Base-by-base conservation (phyloP, 192 early-diverging fungal species). In the Entomortierella parvispora region DNA sequence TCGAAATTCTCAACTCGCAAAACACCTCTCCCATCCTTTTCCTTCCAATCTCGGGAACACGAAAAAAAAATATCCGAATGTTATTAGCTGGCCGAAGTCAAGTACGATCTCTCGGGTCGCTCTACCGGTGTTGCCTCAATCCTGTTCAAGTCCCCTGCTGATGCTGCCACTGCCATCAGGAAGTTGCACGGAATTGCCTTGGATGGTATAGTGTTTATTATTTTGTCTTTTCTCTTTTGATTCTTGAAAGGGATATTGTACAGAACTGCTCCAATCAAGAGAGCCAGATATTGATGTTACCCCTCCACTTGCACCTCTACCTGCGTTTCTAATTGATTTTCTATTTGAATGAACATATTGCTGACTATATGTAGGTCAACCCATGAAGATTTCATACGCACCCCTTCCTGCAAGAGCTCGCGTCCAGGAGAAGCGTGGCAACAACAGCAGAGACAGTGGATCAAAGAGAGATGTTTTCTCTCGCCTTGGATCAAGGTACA, bases 81-180 rank as follows among this genome's bases (percentile, higher is more conserved):
- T 33, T 28, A 34, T 28, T 62, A 77, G 74, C 68, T 77, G 42
- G 74, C 74, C 4, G 66, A 77, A 15, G 60, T 77, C 65, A 77
- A 82, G 37, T 88, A 83, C 70, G 87, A 88, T 69, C 77, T 59
- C 8, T 84, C 85, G 18, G 87, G 87, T 49, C 69, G 87, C 20
- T 85, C 85, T 28, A 85, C 75, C 2, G 87, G 87, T 23, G 69
- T 69, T 3, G 87, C 87, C 29, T 80, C 70, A 22, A 59, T 87
- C 25, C 53, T 58, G 26, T 88, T 85, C 69, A 78, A 75, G 32
- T 49, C 62, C 8, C n/a, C 69, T 14, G 62, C n/a, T 7, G 81
- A 83, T 62, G 84, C 87, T 33, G 69, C 68, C 11, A 49, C 62
- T 4, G 86, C 87, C 23, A 63, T 85, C 28, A 64, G 82, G 48